These are phyloP conservation scores for Pholiota adiposa DNA, from an alignment of 1,284 basidiomycete species.

Conservation along the genomic window DNA sequence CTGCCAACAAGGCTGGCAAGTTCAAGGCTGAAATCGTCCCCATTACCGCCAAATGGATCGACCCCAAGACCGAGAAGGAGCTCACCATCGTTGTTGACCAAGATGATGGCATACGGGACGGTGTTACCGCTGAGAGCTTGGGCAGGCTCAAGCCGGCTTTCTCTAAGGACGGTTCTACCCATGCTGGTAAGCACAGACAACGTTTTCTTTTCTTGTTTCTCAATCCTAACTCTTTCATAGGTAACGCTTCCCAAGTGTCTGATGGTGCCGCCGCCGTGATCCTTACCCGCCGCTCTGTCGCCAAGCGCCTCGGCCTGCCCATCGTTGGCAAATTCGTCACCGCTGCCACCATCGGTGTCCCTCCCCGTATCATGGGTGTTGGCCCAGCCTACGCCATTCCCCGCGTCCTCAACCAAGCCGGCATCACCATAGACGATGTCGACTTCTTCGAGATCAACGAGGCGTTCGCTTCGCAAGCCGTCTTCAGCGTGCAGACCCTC, in stretches of 20 bases:
- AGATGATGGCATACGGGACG: slow-evolving; percentile 94
- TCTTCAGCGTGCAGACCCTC: slow-evolving; percentile 80
- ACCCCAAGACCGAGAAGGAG: slow-evolving; percentile 88
- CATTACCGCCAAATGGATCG: slow-evolving; percentile 73
- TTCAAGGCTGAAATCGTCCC: slow-evolving; percentile 95
- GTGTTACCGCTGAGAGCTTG: slow-evolving; percentile 88
- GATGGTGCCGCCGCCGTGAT: slow-evolving; percentile 97
- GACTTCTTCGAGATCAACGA: slow-evolving; percentile 97
- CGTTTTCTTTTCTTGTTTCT: neutral
- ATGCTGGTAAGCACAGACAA: slow-evolving; percentile 63
- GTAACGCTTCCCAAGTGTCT: slow-evolving; percentile 95
- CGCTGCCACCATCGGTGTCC: slow-evolving; percentile 81
- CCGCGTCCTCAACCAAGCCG: slow-evolving; percentile 67
- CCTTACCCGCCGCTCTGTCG: slow-evolving; percentile 84
- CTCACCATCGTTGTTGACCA: slow-evolving; percentile 79
- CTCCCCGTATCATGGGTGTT: slow-evolving; percentile 89
- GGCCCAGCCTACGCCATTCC: slow-evolving; percentile 94
- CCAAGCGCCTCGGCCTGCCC: slow-evolving; percentile 88
- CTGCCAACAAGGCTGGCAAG: slow-evolving; percentile 88
- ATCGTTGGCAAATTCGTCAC: slow-evolving; percentile 93
- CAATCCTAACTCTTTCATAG: slow-evolving; percentile 23
- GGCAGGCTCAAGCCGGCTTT: slow-evolving; percentile 95
- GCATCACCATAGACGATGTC: slow-evolving; percentile 76
- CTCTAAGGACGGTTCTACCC: slow-evolving; percentile 86
- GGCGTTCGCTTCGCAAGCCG: slow-evolving; percentile 88